A percentile compares a stretch with the other conserved stretches of the same genome.
Evolutionary conservation across 331 rosid genomes (phyloP).

Genomic region (Malus hybrid): DNA sequence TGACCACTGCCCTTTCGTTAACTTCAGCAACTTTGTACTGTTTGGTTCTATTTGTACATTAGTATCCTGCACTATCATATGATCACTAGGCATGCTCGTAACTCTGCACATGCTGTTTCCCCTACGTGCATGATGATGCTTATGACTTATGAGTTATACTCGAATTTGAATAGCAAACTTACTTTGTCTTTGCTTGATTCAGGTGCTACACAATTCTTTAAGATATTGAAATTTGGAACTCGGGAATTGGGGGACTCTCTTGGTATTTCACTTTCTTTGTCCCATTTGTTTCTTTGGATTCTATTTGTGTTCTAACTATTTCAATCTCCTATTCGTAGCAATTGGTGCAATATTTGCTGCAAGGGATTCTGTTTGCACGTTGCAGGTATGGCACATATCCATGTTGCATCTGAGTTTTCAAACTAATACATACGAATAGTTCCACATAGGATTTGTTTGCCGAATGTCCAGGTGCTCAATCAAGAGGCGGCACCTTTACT

Average conservation of each 20-base stretch:
- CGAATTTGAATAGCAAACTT: background rate
- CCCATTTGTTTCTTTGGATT: background rate
- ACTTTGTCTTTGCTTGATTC: constrained; percentile 27
- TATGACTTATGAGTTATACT: background rate
- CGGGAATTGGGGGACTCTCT: constrained; percentile 68
- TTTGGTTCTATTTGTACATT: constrained; percentile 93
- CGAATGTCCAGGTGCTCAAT: constrained; percentile 66
- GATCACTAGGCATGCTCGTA: constrained; percentile 50
- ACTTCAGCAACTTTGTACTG: constrained; percentile 68
- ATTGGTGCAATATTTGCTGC: constrained; percentile 97
- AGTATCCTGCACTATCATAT: constrained; percentile 69
- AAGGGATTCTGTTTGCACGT: no score
- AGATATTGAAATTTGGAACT: constrained; percentile 55
- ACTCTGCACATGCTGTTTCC: background rate
- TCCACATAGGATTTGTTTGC: constrained; percentile 9
- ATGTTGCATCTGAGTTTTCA: no score
- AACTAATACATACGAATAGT: constrained; percentile 1
- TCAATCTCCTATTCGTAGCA: constrained; percentile 37
- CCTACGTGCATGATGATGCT: background rate
- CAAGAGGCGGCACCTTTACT: constrained; percentile 97
- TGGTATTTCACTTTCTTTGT: constrained; percentile 34
- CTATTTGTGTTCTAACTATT: constrained; percentile 16
- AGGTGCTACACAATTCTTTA: constrained; percentile 64
- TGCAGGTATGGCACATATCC: no score
- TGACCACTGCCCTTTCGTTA: constrained; percentile 3